A percentile compares a stretch with the other conserved stretches of the same genome.
phyloP scores from a whole-genome alignment of 805 yeast species.

The Myxozyma nipponensis region DNA sequence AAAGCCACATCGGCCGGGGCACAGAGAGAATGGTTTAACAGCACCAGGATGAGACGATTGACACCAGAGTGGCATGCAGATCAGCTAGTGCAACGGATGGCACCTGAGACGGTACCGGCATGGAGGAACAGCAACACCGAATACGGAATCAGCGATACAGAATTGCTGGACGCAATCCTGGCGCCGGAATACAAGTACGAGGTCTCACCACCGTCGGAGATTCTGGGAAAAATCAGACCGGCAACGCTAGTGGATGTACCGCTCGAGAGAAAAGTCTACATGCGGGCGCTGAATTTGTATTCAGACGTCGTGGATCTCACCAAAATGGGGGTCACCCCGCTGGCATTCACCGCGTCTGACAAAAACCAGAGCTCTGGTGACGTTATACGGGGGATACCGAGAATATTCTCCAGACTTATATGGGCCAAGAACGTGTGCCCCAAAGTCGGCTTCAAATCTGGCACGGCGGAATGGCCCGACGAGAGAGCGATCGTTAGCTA shows the following conservation, averaged over 20 bases:
- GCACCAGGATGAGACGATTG: not conserved
- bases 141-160: conserved; percentile 23
- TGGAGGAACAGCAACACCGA: conserved; percentile 18
- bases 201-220: conserved; percentile 5
- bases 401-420: not conserved
- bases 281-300: conserved; percentile 7
- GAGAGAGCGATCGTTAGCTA: conserved; percentile 1
- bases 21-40: not conserved
- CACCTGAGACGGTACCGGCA: not conserved
- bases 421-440: not conserved
- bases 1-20: no score
- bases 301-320: conserved; percentile 5
- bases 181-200: conserved; percentile 14
- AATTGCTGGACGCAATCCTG: conserved; percentile 15
- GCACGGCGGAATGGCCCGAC: not conserved
- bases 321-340: not conserved
- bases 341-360: conserved; percentile 5
- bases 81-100: not conserved
- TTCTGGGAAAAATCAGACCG: conserved; percentile 3
- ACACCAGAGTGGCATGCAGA: not conserved
- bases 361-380: conserved; percentile 6
- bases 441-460: not conserved
- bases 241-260: conserved; percentile 12
- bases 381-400: conserved; percentile 9
- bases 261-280: conserved; percentile 10